Evolutionary conservation across 2,329 filamentous ascomycete species (phyloP), one percentile per base, ranked within the genome.

Genomic region (Zymoseptoria crescenta): DNA sequence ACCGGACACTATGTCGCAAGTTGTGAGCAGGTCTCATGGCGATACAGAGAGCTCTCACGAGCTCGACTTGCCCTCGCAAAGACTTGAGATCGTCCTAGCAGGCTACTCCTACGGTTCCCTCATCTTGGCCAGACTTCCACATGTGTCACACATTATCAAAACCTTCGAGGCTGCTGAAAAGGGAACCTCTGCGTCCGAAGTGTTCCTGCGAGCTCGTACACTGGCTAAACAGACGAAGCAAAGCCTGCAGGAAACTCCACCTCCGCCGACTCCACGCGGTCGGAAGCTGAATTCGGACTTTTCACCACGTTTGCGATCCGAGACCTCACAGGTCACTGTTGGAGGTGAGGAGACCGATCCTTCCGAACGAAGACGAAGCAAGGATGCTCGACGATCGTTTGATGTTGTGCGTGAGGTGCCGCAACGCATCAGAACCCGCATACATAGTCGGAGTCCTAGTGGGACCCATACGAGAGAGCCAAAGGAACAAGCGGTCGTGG

Each of bases 51-150:
- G 10, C 13, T 16, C 35, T 45, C 13, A 45, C 13, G 35, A 45
- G 35, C 35, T 45, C 35, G 13, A n/a, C 4, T 2, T 6, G 35
- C 35, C 35, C n/a, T 45, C 13, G 4, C 16, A n/a, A 13, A 45
- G 16, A 20, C 48, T 62, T 8, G 41, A 59, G 9, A 63, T 86
- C 0, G 67, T 96, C 4, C 77, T 94, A 6, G 87, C 83, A 1
- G 92, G 92, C 10, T 96, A 96, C 72, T 96, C 91, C 0, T 96
- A 96, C 72, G 94, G 94, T 50, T 89, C 91, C 4, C 82, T 96
- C 69, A 83, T 97, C 48, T 85, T 90, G 1, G 85, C 83, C 0
- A 84, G 87, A 59, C 80, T 96, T 0, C 89, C 91, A 0, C 78
- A 84, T 0, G 74, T 79, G 0, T 59, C 72, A 0, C 68, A 68